phyloP scores from a whole-genome alignment of 2,329 filamentous ascomycete genomes.

The Cyphellophora attinorum region DNA sequence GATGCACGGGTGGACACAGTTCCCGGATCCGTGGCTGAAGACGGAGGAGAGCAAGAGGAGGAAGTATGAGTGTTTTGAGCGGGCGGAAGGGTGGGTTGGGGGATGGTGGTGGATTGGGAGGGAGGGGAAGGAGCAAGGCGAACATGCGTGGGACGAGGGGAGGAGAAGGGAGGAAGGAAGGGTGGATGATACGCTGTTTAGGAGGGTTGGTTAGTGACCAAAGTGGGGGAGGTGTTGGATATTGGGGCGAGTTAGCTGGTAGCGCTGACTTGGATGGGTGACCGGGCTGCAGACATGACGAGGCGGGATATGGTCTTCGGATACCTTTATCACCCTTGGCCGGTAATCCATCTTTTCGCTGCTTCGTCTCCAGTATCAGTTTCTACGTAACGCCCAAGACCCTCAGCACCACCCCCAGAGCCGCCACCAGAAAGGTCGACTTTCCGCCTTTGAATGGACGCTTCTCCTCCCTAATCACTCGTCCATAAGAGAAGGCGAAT shows the following conservation, averaged over 20 bases:
- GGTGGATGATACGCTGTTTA: background rate
- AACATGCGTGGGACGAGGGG: too few species aligned
- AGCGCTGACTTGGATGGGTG: background rate
- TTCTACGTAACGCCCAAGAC: too few species aligned
- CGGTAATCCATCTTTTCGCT: too few species aligned
- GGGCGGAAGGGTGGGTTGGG: conserved; percentile 8
- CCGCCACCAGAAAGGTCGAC: too few species aligned
- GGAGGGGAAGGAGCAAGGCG: too few species aligned
- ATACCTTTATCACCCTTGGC: background rate
- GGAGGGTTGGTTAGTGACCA: background rate
- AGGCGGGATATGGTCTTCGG: background rate
- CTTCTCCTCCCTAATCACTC: too few species aligned
- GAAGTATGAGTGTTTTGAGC: conserved; percentile 10
- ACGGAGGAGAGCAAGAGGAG: conserved; percentile 6
- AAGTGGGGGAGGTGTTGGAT: background rate
- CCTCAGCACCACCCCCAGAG: too few species aligned
- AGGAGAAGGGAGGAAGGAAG: too few species aligned
- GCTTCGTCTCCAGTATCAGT: too few species aligned
- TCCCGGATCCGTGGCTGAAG: conserved; percentile 17
- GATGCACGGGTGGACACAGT: conserved; percentile 19
- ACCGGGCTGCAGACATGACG: background rate
- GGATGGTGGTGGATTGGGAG: conserved; percentile 7
- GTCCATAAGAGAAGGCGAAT: too few species aligned
- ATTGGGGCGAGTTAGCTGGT: too few species aligned
- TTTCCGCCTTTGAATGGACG: too few species aligned